Evolutionary conservation across 140 eudicot species (phyloP).

Genomic region (Stevia rebaudiana): DNA sequence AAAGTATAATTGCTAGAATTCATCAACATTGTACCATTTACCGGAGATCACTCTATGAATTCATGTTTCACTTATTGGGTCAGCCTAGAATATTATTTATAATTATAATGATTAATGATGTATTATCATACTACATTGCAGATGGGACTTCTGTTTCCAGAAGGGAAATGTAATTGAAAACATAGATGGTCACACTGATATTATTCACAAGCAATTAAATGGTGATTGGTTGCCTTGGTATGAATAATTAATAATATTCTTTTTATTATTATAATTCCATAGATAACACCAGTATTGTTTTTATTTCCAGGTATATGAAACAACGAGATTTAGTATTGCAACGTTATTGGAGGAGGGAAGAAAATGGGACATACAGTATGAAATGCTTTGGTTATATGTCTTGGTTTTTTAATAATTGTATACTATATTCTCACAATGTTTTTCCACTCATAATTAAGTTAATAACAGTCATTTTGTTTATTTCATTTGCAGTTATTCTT

Average conservation of each 20-base stretch:
- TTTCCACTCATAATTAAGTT: not conserved
- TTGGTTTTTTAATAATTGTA: not conserved
- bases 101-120: not conserved
- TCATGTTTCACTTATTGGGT: not conserved
- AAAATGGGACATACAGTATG: slow-evolving; percentile 59
- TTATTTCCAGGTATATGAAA: slow-evolving; percentile 50
- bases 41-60: not conserved
- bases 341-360: slow-evolving; percentile 69
- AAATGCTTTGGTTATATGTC: not conserved
- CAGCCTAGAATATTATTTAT: not conserved
- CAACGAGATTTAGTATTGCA: slow-evolving; percentile 56
- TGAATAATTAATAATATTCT: slow-evolving; percentile 4
- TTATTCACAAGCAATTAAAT: slow-evolving; percentile 51
- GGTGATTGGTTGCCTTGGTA: slow-evolving; percentile 74
- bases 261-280: slow-evolving; percentile 1
- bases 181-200: slow-evolving; percentile 74
- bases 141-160: slow-evolving; percentile 78
- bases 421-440: not conserved
- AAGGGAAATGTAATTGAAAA: slow-evolving; percentile 63
- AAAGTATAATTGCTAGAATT: not conserved
- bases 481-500: slow-evolving; percentile 50
- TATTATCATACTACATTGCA: slow-evolving; percentile 29
- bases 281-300: not conserved
- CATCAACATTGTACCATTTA: not conserved
- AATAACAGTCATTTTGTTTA: not conserved